Percentiles rank a stretch among this genome's conserved stretches.
Conservation (phyloP, 2,329 filamentous ascomycete species). For the Scedosporium boydii region DNA sequence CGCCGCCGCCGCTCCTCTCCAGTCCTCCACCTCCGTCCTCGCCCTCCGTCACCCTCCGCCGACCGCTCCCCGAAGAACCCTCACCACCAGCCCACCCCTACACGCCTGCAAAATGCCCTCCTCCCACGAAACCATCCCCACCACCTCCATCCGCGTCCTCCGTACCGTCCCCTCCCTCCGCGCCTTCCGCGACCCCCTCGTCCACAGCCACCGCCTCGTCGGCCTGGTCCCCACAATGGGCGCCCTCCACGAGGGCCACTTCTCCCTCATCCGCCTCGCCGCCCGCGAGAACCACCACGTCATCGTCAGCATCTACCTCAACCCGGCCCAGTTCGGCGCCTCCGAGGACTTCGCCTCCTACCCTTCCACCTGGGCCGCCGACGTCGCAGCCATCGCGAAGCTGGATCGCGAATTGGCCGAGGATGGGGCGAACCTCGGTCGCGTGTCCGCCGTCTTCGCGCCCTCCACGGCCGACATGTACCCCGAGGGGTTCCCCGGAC, state of each 20-base stretch:
- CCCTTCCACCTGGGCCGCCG: slow-evolving; percentile 78
- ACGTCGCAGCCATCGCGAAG: slow-evolving; percentile 55
- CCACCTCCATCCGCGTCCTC: slow-evolving; percentile 59
- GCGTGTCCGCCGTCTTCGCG: slow-evolving; percentile 76
- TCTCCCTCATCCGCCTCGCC: slow-evolving; percentile 75
- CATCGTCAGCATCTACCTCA: slow-evolving; percentile 88
- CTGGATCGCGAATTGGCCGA: slow-evolving; percentile 67
- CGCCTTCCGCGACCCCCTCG: slow-evolving; percentile 56
- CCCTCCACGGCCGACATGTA: slow-evolving; percentile 82
- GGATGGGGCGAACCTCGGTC: slow-evolving; percentile 49
- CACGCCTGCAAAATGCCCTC: slow-evolving; percentile 11
- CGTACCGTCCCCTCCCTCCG: slow-evolving; percentile 66
- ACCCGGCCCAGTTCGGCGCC: slow-evolving; percentile 90
- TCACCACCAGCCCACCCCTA: slow-evolving; percentile 9
- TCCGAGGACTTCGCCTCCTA: slow-evolving; percentile 84
- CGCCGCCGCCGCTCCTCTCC: not conserved
- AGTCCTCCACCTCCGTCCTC: slow-evolving; percentile 11
- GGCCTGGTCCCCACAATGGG: slow-evolving; percentile 97
- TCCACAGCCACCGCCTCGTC: slow-evolving; percentile 59
- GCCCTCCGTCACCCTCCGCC: slow-evolving; percentile 10
- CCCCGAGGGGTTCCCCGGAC: slow-evolving; percentile 66
- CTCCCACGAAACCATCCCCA: slow-evolving; percentile 38
- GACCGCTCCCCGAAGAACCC: slow-evolving; percentile 13
- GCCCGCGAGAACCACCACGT: slow-evolving; percentile 78
- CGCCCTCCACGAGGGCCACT: slow-evolving; percentile 84